These are phyloP conservation scores for Suillus tomentosus DNA, from an alignment of 768 basidiomycete genomes.

Conservation along the genomic window DNA sequence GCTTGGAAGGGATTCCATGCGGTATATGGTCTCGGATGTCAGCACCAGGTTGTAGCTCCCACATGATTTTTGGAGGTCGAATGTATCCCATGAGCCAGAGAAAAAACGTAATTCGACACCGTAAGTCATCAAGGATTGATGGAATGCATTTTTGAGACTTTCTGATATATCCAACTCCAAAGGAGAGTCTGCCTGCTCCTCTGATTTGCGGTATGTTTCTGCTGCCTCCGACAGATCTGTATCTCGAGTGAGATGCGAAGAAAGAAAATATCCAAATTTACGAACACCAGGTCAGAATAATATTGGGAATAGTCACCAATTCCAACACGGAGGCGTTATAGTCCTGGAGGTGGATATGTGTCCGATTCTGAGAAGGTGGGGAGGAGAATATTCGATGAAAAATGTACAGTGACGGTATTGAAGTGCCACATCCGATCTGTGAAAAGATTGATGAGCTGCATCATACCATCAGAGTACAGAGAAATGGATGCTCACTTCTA, in stretches of 20 bases:
- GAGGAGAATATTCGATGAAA: constrained; percentile 60
- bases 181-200: constrained; percentile 32
- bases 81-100: constrained; percentile 77
- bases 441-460: constrained; percentile 1
- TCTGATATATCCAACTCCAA: constrained; percentile 65
- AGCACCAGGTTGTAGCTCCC: constrained; percentile 70
- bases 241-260: not conserved
- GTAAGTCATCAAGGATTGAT: constrained; percentile 51
- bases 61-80: constrained; percentile 37
- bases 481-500: constrained; percentile 60
- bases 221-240: constrained; percentile 67
- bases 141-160: constrained; percentile 66
- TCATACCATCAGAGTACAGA: not conserved
- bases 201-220: constrained; percentile 41
- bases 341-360: constrained; percentile 82
- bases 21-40: constrained; percentile 94
- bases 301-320: constrained; percentile 77
- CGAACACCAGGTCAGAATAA: constrained; percentile 83
- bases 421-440: constrained; percentile 93
- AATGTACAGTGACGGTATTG: constrained; percentile 77
- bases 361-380: constrained; percentile 31
- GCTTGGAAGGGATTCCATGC: constrained; percentile 58
- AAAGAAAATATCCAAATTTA: constrained; percentile 14
- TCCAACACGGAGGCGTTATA: constrained; percentile 84
- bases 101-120: constrained; percentile 72